These are phyloP conservation scores for Aristolochia contorta DNA, from an alignment of 164 flowering plant species.

Conservation along the genomic window DNA sequence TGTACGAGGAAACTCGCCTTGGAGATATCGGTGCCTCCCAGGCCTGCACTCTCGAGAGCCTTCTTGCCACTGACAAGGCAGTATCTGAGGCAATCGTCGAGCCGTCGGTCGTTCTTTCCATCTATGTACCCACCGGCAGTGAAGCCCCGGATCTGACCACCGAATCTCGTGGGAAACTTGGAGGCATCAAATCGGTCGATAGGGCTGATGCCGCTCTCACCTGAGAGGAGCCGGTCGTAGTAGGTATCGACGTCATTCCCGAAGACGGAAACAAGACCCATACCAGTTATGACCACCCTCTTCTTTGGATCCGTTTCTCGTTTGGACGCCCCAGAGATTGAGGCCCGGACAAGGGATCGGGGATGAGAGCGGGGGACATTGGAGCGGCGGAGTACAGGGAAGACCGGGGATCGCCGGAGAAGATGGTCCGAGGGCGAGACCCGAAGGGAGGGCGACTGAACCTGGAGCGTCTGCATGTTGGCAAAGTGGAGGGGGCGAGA, in stretches of 20 bases:
- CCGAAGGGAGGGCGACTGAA: slow-evolving; percentile 9
- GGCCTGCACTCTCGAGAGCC: slow-evolving; percentile 69
- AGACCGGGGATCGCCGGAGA: neutral
- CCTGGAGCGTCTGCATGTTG: slow-evolving; percentile 8
- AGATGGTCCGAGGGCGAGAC: neutral
- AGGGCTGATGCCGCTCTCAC: slow-evolving; percentile 58
- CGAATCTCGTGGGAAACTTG: slow-evolving; percentile 86
- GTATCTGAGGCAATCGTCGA: slow-evolving; percentile 78
- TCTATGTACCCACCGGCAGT: slow-evolving; percentile 66
- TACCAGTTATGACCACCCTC: slow-evolving; percentile 27
- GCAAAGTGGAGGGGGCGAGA: neutral
- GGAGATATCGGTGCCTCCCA: slow-evolving; percentile 38
- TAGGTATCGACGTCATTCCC: slow-evolving; percentile 70
- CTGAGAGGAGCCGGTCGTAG: slow-evolving; percentile 56
- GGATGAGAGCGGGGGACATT: too few relatives aligned
- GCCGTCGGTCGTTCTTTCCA: slow-evolving; percentile 77
- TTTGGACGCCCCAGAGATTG: slow-evolving; percentile 7
- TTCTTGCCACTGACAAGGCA: slow-evolving; percentile 86
- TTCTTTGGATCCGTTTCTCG: slow-evolving; percentile 29
- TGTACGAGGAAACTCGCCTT: slow-evolving; percentile 27
- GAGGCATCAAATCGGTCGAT: slow-evolving; percentile 88
- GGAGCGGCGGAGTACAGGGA: neutral
- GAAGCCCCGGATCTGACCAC: slow-evolving; percentile 84
- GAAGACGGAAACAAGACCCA: slow-evolving; percentile 54
- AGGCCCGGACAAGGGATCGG: neutral